These are phyloP conservation scores for Parsonsia alboflavescens DNA, from an alignment of 257 asterid genomes.

Conservation along the genomic window DNA sequence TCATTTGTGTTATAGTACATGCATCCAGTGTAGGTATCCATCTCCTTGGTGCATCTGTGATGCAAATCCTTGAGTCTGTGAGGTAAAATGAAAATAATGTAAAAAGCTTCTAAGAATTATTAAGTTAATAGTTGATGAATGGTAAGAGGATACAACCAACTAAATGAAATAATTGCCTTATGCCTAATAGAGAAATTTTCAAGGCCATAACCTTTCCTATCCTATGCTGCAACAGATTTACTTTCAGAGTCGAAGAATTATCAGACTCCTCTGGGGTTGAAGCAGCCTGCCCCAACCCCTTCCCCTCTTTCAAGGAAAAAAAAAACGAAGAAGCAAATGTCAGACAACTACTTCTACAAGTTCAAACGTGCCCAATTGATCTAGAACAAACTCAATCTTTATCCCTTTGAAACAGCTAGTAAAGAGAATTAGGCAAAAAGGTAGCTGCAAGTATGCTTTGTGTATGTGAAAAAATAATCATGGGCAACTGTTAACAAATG, in stretches of 20 bases:
- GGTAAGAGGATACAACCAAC: background rate
- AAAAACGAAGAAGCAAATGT: too few relatives aligned
- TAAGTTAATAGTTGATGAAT: background rate
- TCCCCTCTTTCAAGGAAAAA: background rate
- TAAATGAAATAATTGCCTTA: background rate
- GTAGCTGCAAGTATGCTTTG: too few relatives aligned
- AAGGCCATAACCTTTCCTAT: background rate
- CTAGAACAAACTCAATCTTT: background rate
- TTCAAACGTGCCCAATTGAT: background rate
- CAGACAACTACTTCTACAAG: background rate
- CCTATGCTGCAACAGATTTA: background rate
- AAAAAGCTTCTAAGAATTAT: background rate
- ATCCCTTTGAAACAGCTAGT: background rate
- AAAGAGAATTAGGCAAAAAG: background rate
- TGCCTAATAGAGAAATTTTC: background rate
- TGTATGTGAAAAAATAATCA: too few relatives aligned
- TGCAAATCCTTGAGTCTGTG: slow-evolving; percentile 84
- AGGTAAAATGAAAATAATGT: background rate
- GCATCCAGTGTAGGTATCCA: slow-evolving; percentile 89
- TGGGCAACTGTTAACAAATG: too few relatives aligned
- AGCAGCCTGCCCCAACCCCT: background rate
- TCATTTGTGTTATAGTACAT: slow-evolving; percentile 93
- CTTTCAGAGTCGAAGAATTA: background rate
- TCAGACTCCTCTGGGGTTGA: background rate
- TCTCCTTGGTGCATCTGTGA: slow-evolving; percentile 80